Evolutionary conservation across 441 rosid genomes (phyloP).

Genomic region (Pelargonium myrrhifolium): DNA sequence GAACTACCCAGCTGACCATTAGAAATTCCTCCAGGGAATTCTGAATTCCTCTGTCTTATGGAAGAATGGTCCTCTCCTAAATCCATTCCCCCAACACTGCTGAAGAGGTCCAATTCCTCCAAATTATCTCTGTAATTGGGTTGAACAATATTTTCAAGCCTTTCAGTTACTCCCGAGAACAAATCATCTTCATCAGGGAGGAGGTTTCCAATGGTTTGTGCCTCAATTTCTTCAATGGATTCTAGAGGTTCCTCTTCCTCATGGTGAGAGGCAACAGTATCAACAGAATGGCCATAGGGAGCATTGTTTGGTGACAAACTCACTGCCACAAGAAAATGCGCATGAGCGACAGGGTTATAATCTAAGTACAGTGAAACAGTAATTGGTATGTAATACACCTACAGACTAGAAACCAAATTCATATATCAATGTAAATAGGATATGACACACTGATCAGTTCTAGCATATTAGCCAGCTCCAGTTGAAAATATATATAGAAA

Average conservation of each 20-base stretch:
- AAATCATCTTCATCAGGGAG: slow-evolving; percentile 64
- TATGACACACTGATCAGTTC: slow-evolving; percentile 1
- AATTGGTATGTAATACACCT: slow-evolving; percentile 17
- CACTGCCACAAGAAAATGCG: slow-evolving; percentile 38
- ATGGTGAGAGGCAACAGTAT: slow-evolving; percentile 32
- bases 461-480: slow-evolving; percentile 4
- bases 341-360: slow-evolving; percentile 13
- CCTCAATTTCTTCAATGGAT: slow-evolving; percentile 56
- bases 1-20: slow-evolving; percentile 33
- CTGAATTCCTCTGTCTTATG: slow-evolving; percentile 24
- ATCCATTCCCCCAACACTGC: slow-evolving; percentile 66
- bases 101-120: slow-evolving; percentile 61
- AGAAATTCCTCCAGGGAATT: slow-evolving; percentile 29
- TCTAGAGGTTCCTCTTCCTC: slow-evolving; percentile 50
- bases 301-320: slow-evolving; percentile 33
- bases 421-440: slow-evolving; percentile 9
- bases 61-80: slow-evolving; percentile 41
- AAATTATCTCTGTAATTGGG: slow-evolving; percentile 34
- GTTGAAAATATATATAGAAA: background rate
- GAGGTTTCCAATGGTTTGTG: slow-evolving; percentile 64
- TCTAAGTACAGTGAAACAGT: slow-evolving; percentile 8
- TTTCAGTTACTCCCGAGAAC: slow-evolving; percentile 53
- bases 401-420: slow-evolving; percentile 16
- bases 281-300: slow-evolving; percentile 39
- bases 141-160: slow-evolving; percentile 24